Evolutionary conservation across 495 filamentous ascomycete species (phyloP).

Genomic region (Aspergillus nanangensis): DNA sequence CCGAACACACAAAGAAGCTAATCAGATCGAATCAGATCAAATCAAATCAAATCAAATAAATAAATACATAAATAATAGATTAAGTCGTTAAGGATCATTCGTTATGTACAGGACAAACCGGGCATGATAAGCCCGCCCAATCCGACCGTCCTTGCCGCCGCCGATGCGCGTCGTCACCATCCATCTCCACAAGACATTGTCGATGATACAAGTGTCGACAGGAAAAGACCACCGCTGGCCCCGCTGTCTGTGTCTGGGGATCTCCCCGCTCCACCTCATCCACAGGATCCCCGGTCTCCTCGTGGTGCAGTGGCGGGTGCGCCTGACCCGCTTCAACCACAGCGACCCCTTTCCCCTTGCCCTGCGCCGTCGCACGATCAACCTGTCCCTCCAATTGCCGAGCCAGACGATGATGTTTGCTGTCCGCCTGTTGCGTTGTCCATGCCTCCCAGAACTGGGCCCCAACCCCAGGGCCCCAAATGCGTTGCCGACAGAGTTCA

Average conservation of each 20-base stretch:
- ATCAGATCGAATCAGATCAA: no score
- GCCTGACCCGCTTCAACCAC: constrained; percentile 16
- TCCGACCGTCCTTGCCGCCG: constrained; percentile 17
- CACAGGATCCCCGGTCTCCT: constrained; percentile 11
- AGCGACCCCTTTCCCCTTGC: constrained; percentile 41
- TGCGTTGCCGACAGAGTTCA: constrained; percentile 74
- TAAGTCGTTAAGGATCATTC: constrained; percentile 21
- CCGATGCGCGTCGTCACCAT: constrained; percentile 15
- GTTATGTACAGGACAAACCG: constrained; percentile 28
- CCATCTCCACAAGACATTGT: constrained; percentile 36
- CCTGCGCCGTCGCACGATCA: constrained; percentile 26
- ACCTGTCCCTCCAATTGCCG: constrained; percentile 23
- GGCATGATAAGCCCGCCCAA: constrained; percentile 15
- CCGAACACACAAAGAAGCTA: no score
- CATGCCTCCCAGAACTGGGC: constrained; percentile 75
- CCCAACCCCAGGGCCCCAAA: constrained; percentile 87
- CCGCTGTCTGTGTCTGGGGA: constrained; percentile 15
- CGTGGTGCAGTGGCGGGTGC: background rate
- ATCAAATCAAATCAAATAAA: constrained; percentile 3
- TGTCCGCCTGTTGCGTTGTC: constrained; percentile 58
- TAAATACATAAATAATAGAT: constrained; percentile 15
- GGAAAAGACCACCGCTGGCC: constrained; percentile 47
- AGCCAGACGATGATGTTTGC: constrained; percentile 29
- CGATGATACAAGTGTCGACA: constrained; percentile 53
- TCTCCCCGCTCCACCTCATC: constrained; percentile 11